Evolutionary conservation across 2,329 filamentous ascomycete genomes (phyloP).

Genomic region (Monosporascus sp.): DNA sequence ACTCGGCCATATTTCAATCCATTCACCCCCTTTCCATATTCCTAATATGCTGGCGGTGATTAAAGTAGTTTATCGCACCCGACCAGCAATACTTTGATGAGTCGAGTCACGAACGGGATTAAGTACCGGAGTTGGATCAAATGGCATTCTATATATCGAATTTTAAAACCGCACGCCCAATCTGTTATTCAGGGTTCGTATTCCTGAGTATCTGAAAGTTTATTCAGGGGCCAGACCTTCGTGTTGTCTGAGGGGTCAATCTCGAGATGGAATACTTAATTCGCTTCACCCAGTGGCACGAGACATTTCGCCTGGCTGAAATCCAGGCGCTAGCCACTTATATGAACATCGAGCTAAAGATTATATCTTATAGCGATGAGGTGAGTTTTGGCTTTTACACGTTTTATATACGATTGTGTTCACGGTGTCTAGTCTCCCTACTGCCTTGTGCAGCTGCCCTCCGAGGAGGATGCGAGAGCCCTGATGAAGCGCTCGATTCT

Average conservation of each 20-base stretch:
- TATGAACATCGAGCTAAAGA: slow-evolving; percentile 60
- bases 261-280: slow-evolving; percentile 70
- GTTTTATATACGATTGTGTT: slow-evolving; percentile 9
- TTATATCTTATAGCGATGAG: slow-evolving; percentile 68
- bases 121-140: not conserved
- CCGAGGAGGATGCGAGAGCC: slow-evolving; percentile 56
- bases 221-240: not conserved
- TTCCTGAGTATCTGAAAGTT: not conserved
- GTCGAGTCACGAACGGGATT: not conserved
- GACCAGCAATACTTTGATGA: not conserved
- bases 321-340: slow-evolving; percentile 72
- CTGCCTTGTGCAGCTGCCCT: slow-evolving; percentile 67
- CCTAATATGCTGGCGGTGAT: no score
- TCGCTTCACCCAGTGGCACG: slow-evolving; percentile 82
- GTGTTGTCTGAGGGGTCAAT: not conserved
- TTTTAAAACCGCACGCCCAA: no score
- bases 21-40: slow-evolving; percentile 5
- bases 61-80: no score
- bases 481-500: slow-evolving; percentile 76
- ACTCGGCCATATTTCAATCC: slow-evolving; percentile 14
- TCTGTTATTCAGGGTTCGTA: no score
- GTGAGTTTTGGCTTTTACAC: slow-evolving; percentile 44
- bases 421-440: slow-evolving; percentile 66
- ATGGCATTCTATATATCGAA: not conserved
- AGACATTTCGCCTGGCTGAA: slow-evolving; percentile 85